Conservation (phyloP, 2,329 filamentous ascomycete genomes). For the Nemania diffusa region DNA sequence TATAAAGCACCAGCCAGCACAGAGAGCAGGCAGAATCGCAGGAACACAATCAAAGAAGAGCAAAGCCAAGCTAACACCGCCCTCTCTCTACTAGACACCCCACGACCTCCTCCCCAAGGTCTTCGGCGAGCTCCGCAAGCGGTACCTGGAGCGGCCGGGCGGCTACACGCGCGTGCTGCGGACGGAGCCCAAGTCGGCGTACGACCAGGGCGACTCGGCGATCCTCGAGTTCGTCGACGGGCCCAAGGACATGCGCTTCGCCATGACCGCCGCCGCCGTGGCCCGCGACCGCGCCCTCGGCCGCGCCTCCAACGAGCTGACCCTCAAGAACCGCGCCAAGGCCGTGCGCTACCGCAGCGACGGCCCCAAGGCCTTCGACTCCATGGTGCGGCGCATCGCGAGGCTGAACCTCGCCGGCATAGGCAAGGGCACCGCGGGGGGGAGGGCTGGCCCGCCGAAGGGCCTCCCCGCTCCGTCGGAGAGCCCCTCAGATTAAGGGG, state of each 20-base stretch:
- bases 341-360: conserved; percentile 81
- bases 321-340: conserved; percentile 81
- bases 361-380: conserved; percentile 70
- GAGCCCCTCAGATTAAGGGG: too few relatives aligned
- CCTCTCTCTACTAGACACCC: conserved; percentile 66
- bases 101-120: conserved; percentile 82
- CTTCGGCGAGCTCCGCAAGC: conserved; percentile 81
- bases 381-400: conserved; percentile 63
- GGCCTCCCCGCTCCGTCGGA: too few relatives aligned
- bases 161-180: conserved; percentile 96
- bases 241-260: conserved; percentile 92
- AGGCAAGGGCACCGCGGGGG: conserved; percentile 30
- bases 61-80: conserved; percentile 49
- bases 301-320: conserved; percentile 74
- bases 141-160: conserved; percentile 82
- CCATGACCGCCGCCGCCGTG: conserved; percentile 88
- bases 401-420: conserved; percentile 48
- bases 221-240: conserved; percentile 97
- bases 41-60: neutral
- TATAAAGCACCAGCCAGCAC: too few relatives aligned
- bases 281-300: conserved; percentile 70
- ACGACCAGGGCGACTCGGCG: conserved; percentile 87
- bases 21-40: neutral
- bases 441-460: neutral
- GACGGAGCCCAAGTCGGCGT: conserved; percentile 84